These are phyloP conservation scores for Paraurostyla sp. DNA, from an alignment of 73 alveolate species.

Conservation along the genomic window DNA sequence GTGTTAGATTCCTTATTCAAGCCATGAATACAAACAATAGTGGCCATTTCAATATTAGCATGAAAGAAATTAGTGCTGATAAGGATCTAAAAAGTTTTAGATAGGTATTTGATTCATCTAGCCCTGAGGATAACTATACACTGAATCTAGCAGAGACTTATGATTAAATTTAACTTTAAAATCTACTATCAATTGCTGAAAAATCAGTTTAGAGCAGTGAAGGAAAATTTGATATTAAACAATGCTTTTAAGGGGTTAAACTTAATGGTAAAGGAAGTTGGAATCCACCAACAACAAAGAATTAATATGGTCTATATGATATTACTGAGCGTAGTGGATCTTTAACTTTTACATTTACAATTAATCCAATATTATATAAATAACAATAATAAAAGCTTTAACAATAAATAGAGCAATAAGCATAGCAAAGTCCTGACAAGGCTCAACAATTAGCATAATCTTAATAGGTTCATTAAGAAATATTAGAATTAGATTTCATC, in stretches of 20 bases:
- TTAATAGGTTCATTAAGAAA: not conserved
- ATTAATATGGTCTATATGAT: not conserved
- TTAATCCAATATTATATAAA: slow-evolving; percentile 18
- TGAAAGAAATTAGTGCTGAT: slow-evolving; percentile 64
- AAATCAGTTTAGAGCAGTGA: slow-evolving; percentile 18
- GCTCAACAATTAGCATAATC: not conserved
- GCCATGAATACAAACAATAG: slow-evolving; percentile 50
- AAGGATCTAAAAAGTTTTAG: slow-evolving; percentile 22
- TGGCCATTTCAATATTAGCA: slow-evolving; percentile 4
- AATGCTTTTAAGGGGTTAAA: slow-evolving; percentile 56
- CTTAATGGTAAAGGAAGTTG: slow-evolving; percentile 39
- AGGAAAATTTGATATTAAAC: slow-evolving; percentile 36
- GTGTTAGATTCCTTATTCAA: slow-evolving; percentile 60
- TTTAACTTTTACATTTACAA: slow-evolving; percentile 11
- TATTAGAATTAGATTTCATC: not conserved
- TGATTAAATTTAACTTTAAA: slow-evolving; percentile 36
- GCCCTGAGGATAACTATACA: slow-evolving; percentile 50
- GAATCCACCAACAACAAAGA: slow-evolving; percentile 45
- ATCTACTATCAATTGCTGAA: slow-evolving; percentile 43
- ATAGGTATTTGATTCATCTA: slow-evolving; percentile 38
- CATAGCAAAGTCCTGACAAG: not conserved
- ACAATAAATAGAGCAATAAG: not conserved
- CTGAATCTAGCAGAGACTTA: slow-evolving; percentile 42
- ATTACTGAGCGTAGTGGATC: not conserved
- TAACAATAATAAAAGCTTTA: not conserved